Percentiles rank a stretch among this genome's conserved stretches.
These are phyloP conservation scores for Acacia crassicarpa DNA, from an alignment of 306 rosid species.

Conservation along the genomic window DNA sequence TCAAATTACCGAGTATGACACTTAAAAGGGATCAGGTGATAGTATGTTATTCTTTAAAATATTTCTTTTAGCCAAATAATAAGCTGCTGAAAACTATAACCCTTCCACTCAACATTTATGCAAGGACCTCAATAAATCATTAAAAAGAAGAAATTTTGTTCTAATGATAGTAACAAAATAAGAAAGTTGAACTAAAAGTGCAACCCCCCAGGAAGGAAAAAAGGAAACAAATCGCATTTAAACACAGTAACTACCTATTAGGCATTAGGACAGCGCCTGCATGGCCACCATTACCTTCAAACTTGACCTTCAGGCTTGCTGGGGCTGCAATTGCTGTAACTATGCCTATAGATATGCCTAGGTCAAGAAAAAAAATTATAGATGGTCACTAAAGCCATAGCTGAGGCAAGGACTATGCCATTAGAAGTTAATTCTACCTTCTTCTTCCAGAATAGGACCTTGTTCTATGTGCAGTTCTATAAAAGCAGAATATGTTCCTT, in stretches of 20 bases:
- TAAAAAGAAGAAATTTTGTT: too few species aligned
- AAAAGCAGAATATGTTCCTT: constrained; percentile 88
- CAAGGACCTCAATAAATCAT: too few species aligned
- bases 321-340: constrained; percentile 97
- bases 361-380: constrained; percentile 20
- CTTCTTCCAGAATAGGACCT: constrained; percentile 90
- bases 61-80: too few species aligned
- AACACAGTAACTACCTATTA: constrained; percentile 57
- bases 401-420: constrained; percentile 2
- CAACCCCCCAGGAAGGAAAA: not conserved
- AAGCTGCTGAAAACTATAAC: too few species aligned
- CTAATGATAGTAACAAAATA: too few species aligned
- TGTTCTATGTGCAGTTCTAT: constrained; percentile 94
- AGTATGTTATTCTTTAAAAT: too few species aligned
- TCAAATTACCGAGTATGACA: not conserved
- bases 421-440: constrained; percentile 51
- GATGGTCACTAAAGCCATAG: constrained; percentile 5
- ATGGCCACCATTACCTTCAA: constrained; percentile 96
- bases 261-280: constrained; percentile 97
- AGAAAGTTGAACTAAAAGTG: not conserved
- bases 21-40: too few species aligned
- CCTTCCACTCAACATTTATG: too few species aligned
- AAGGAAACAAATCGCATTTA: not conserved
- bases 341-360: constrained; percentile 82
- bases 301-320: constrained; percentile 84